Percentiles rank a stretch among this genome's conserved stretches.
These are phyloP conservation scores for Auriscalpium vulgare DNA, from an alignment of 768 basidiomycete genomes.

Conservation along the genomic window DNA sequence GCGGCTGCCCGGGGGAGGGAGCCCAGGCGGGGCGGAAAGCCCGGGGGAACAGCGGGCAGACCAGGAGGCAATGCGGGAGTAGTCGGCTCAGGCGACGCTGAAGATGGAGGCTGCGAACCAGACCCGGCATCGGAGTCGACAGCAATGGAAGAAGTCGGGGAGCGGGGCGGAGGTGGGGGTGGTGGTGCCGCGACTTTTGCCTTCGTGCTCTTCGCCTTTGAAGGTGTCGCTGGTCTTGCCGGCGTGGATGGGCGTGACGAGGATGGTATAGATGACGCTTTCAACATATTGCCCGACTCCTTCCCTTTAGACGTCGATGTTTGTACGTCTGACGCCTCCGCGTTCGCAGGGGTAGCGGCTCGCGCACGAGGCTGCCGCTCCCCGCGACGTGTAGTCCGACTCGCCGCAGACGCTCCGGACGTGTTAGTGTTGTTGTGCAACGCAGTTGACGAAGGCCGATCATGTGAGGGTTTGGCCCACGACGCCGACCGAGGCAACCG, in stretches of 20 bases:
- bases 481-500: slow-evolving; percentile 54
- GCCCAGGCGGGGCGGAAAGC: slow-evolving; percentile 47
- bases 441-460: slow-evolving; percentile 15
- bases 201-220: slow-evolving; percentile 1
- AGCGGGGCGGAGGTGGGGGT: slow-evolving; percentile 14
- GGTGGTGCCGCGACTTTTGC: slow-evolving; percentile 8
- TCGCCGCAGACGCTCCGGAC: slow-evolving; percentile 1
- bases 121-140: slow-evolving; percentile 20
- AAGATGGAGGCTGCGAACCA: slow-evolving; percentile 13
- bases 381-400: slow-evolving; percentile 17
- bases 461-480: slow-evolving; percentile 30
- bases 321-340: slow-evolving; percentile 7
- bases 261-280: slow-evolving; percentile 39
- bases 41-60: slow-evolving; percentile 50
- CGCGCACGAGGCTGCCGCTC: slow-evolving; percentile 26
- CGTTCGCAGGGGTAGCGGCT: slow-evolving; percentile 30
- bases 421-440: slow-evolving; percentile 22
- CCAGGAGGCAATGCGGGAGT: slow-evolving; percentile 44
- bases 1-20: slow-evolving; percentile 34
- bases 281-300: slow-evolving; percentile 28
- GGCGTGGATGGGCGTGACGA: slow-evolving; percentile 56
- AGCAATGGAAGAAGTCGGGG: slow-evolving; percentile 19
- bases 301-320: slow-evolving; percentile 14
- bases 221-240: slow-evolving; percentile 7
- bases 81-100: slow-evolving; percentile 31